Percentiles rank a stretch among this genome's conserved stretches.
Conservation (phyloP, 2,329 filamentous ascomycete genomes). For the Exophiala spinifera region DNA sequence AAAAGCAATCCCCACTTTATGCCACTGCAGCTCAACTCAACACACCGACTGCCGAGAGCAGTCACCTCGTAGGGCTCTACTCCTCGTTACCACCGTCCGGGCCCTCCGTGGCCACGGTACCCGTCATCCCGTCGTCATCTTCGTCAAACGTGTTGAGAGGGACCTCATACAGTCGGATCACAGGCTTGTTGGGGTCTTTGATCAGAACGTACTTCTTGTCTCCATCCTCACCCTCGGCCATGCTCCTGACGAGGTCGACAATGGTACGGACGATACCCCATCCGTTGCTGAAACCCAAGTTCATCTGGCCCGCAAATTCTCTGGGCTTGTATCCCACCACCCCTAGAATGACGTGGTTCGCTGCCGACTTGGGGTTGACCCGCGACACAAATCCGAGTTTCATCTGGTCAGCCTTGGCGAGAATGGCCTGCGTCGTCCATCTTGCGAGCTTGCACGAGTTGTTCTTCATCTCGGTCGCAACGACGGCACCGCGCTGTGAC, state of each 20-base stretch:
- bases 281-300: slow-evolving; percentile 90
- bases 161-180: slow-evolving; percentile 89
- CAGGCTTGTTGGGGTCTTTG: slow-evolving; percentile 94
- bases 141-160: slow-evolving; percentile 87
- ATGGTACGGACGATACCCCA: slow-evolving; percentile 99
- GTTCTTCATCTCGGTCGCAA: slow-evolving; percentile 99
- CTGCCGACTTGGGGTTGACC: slow-evolving; percentile 83
- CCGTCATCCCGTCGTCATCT: slow-evolving; percentile 64
- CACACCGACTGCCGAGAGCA: too few relatives aligned
- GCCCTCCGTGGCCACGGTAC: slow-evolving; percentile 53
- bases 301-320: slow-evolving; percentile 97
- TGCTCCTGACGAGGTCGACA: slow-evolving; percentile 67
- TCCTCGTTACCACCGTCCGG: slow-evolving; percentile 56
- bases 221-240: slow-evolving; percentile 41
- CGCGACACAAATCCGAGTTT: slow-evolving; percentile 98
- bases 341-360: slow-evolving; percentile 91
- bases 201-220: slow-evolving; percentile 54
- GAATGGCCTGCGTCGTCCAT: slow-evolving; percentile 95
- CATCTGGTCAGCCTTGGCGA: slow-evolving; percentile 97
- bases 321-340: slow-evolving; percentile 97
- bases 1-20: background rate
- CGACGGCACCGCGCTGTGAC: slow-evolving; percentile 90
- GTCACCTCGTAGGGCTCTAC: slow-evolving; percentile 31
- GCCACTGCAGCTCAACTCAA: background rate
- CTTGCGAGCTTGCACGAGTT: slow-evolving; percentile 97